These are phyloP conservation scores for Talaromyces pinophilus DNA, from an alignment of 2,329 filamentous ascomycete genomes.

Conservation along the genomic window DNA sequence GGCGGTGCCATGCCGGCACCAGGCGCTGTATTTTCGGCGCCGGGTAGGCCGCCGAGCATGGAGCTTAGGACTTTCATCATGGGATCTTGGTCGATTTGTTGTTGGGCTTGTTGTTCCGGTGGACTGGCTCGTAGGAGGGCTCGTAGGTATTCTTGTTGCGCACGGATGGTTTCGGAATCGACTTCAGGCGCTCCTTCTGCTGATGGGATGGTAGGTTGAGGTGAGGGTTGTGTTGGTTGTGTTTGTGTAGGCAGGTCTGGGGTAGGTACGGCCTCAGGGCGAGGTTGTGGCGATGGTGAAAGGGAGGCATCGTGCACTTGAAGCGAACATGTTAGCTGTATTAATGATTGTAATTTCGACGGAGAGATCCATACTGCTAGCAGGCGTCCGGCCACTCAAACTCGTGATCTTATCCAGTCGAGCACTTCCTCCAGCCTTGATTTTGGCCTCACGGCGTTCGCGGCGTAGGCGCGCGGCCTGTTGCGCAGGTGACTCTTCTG, in stretches of 20 bases:
- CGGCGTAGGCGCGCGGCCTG: slow-evolving; percentile 61
- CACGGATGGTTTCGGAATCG: slow-evolving; percentile 36
- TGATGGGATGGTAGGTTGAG: slow-evolving; percentile 13
- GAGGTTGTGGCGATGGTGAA: slow-evolving; percentile 15
- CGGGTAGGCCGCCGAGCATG: slow-evolving; percentile 37
- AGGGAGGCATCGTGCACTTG: slow-evolving; percentile 18
- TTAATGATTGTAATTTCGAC: not conserved
- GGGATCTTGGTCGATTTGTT: slow-evolving; percentile 34
- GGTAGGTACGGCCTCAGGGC: slow-evolving; percentile 27
- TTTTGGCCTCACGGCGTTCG: slow-evolving; percentile 65
- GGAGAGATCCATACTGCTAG: slow-evolving; percentile 33
- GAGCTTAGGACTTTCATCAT: slow-evolving; percentile 41
- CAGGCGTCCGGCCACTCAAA: slow-evolving; percentile 55
- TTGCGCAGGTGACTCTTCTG: slow-evolving; percentile 51
- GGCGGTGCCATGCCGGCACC: slow-evolving; percentile 22
- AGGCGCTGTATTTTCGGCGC: slow-evolving; percentile 23
- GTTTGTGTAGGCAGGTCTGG: slow-evolving; percentile 28
- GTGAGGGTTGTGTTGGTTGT: slow-evolving; percentile 29
- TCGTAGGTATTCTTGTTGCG: slow-evolving; percentile 28
- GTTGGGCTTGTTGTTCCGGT: slow-evolving; percentile 26
- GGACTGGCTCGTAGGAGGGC: slow-evolving; percentile 29
- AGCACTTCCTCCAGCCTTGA: slow-evolving; percentile 58
- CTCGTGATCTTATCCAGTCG: slow-evolving; percentile 64
- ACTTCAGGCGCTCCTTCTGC: slow-evolving; percentile 29
- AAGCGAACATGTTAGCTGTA: not conserved